Percentiles rank a stretch among this genome's conserved stretches.
Evolutionary conservation across 768 basidiomycete species (phyloP).

Genomic region (Cystobasidium ongulense): DNA sequence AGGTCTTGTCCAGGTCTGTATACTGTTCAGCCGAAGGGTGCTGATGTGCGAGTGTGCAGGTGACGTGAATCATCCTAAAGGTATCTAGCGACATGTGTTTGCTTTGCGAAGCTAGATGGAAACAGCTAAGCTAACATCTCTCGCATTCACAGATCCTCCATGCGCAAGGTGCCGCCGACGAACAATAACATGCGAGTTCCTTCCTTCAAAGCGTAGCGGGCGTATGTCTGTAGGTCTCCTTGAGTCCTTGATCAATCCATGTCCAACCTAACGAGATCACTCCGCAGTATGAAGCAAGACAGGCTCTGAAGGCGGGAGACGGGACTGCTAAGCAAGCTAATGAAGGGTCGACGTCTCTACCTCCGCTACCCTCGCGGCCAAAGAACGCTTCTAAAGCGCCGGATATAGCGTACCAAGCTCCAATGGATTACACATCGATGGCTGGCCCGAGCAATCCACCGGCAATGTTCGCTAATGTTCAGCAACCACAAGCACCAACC

Average conservation of each 20-base stretch:
- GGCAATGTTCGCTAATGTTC: neutral
- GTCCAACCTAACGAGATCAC: neutral
- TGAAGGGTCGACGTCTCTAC: neutral
- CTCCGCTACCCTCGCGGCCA: neutral
- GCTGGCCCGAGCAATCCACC: neutral
- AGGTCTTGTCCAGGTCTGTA: neutral
- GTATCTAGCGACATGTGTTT: neutral
- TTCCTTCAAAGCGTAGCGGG: neutral
- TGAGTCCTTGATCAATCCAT: no score
- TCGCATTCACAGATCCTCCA: neutral
- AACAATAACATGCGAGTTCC: constrained; percentile 1
- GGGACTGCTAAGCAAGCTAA: neutral
- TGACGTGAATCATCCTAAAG: constrained; percentile 5
- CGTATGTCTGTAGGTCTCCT: neutral
- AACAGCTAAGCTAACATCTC: neutral
- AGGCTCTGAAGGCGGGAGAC: neutral
- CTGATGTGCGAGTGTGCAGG: neutral
- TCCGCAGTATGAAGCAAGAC: constrained; percentile 1
- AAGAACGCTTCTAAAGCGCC: neutral
- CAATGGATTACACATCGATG: neutral
- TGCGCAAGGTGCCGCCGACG: neutral
- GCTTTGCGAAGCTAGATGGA: no score
- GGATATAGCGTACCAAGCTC: neutral
- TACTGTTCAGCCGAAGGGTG: neutral
- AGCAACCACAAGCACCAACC: neutral